phyloP scores from a whole-genome alignment of 257 asterid species.

The Cinchona pubescens region DNA sequence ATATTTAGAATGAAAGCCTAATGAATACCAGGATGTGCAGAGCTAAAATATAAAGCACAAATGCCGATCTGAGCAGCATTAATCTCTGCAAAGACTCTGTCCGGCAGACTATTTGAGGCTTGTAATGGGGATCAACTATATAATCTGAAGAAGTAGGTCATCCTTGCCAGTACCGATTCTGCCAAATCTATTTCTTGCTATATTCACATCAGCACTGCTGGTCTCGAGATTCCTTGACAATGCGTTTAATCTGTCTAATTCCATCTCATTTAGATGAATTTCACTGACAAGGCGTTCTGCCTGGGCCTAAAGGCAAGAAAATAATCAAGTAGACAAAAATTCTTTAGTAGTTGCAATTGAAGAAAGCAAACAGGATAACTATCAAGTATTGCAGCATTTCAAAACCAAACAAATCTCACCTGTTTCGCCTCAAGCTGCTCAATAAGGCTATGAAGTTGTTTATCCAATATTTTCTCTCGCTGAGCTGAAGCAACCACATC shows the following conservation, averaged over 20 bases:
- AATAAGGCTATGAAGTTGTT: constrained; percentile 86
- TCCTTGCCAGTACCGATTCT: constrained; percentile 55
- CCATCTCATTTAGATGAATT: constrained; percentile 67
- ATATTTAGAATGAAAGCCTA: constrained; percentile 58
- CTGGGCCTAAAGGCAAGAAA: constrained; percentile 54
- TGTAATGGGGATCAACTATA: constrained; percentile 47
- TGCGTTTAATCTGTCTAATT: constrained; percentile 71
- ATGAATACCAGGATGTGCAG: constrained; percentile 83
- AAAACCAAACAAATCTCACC: constrained; percentile 34
- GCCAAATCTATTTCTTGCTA: constrained; percentile 62
- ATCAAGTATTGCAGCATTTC: not conserved
- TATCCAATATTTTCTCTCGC: constrained; percentile 83
- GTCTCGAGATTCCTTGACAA: constrained; percentile 52
- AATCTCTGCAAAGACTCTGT: constrained; percentile 66
- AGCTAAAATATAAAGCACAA: constrained; percentile 66
- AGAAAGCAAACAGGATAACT: not conserved
- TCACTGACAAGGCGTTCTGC: constrained; percentile 74
- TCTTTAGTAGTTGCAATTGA: not conserved
- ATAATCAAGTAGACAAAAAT: not conserved
- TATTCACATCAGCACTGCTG: constrained; percentile 43
- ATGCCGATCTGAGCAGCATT: constrained; percentile 83
- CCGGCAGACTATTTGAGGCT: constrained; percentile 52
- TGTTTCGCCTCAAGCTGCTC: constrained; percentile 89
- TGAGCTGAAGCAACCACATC: constrained; percentile 56
- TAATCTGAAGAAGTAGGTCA: constrained; percentile 44